Evolutionary conservation across 2,329 filamentous ascomycete species (phyloP).

Genomic region (Fusarium sp.): DNA sequence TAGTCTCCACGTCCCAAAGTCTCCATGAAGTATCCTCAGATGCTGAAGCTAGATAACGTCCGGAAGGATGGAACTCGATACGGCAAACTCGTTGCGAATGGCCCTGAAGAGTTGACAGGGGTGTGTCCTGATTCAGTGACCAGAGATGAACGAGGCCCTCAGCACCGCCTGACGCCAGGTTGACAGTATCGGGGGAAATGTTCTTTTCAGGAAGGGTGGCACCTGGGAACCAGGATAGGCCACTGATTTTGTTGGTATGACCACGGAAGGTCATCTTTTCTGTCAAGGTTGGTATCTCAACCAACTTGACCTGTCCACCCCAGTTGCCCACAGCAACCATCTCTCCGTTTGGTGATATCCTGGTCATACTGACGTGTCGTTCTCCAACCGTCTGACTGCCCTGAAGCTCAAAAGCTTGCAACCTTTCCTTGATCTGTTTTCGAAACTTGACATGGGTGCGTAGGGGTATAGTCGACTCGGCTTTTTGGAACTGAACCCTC

Average conservation of each 20-base stretch:
- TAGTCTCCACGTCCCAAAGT: slow-evolving; percentile 92
- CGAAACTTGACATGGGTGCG: slow-evolving; percentile 93
- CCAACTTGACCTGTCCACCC: slow-evolving; percentile 88
- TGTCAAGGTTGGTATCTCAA: slow-evolving; percentile 85
- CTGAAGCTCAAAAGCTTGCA: slow-evolving; percentile 88
- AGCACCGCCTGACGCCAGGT: slow-evolving; percentile 90
- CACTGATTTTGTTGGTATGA: slow-evolving; percentile 90
- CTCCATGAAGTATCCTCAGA: slow-evolving; percentile 98
- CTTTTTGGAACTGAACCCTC: slow-evolving; percentile 80
- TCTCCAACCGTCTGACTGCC: slow-evolving; percentile 94
- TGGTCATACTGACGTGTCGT: slow-evolving; percentile 89
- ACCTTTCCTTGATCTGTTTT: slow-evolving; percentile 85
- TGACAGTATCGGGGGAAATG: slow-evolving; percentile 79
- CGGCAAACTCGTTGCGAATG: slow-evolving; percentile 90
- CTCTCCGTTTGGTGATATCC: slow-evolving; percentile 88
- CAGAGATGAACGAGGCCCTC: slow-evolving; percentile 91
- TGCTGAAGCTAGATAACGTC: slow-evolving; percentile 88
- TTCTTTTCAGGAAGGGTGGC: slow-evolving; percentile 79
- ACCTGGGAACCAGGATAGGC: slow-evolving; percentile 89
- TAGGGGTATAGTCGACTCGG: slow-evolving; percentile 85
- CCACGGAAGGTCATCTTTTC: slow-evolving; percentile 82
- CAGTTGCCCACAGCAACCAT: slow-evolving; percentile 92
- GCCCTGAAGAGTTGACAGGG: slow-evolving; percentile 82
- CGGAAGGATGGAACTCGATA: slow-evolving; percentile 94
- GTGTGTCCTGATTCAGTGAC: slow-evolving; percentile 89